Evolutionary conservation across 2,329 filamentous ascomycete genomes (phyloP), one percentile per base, ranked within the genome.

Genomic region (Xylariaceae sp.): DNA sequence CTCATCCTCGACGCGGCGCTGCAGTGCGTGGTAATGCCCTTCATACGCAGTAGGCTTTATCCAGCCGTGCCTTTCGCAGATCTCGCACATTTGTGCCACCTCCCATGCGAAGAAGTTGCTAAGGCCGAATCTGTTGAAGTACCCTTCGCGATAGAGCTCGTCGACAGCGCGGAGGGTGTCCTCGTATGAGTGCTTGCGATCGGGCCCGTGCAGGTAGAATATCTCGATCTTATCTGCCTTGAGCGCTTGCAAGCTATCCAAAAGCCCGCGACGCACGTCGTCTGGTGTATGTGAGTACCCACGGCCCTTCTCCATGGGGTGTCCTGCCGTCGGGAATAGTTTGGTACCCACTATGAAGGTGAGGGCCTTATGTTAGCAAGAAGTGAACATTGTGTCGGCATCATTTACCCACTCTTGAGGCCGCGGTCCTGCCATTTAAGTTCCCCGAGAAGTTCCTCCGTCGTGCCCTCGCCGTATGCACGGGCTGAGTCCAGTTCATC

Each of bases 401-500:
- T 6, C 7, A 1, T 13, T 21, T 8, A 18, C 51, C 45, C 9
- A 53, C 51, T 53, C 15, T 65, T 49, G 18, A 77, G 60, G 16
- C 69, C 69, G n/a, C 72, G 68, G 5, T 64, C 48, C 44, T 72
- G 58, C 70, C 71, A 74, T 21, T 70, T 58, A 10, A 72, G 58
- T 12, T 67, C 60, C 6, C 70, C 76, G 1, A 81, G 71, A 42
- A 72, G 71, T 48, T 74, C 68, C 63, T 89, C 87, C 49, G 87
- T 84, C 47, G 79, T 74, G 46, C 86, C 85, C 29, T 72, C 77
- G 41, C 85, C 75, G 59, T 89, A 89, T 3, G 77, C 67, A 13
- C 85, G 78, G 0, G 86, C 85, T 0, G 85, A 88, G 66, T 61
- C 56, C 48, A 89, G 68, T 63, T 89, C 86, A 63, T 81, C 79